Evolutionary conservation across 371 early-diverging fungal species (phyloP), one percentile per base, ranked within the genome.

Genomic region (Nematocida major): DNA sequence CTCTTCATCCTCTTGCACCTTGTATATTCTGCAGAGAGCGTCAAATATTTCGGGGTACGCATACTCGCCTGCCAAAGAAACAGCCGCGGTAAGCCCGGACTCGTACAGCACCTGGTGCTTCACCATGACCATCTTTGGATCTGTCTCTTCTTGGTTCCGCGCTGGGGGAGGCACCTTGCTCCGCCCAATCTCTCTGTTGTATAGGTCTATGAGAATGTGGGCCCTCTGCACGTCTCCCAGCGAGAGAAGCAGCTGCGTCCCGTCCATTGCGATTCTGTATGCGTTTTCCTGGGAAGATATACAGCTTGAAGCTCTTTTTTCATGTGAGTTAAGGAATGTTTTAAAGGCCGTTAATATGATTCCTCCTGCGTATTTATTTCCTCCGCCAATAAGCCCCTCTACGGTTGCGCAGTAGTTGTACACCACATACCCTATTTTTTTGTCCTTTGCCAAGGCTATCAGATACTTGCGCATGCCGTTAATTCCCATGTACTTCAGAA

Each of bases 41-140:
- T 57, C 57, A 36, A 43, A 39, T 15, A 69, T 20, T 5, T 59
- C 70, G 1, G 24, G 5, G 28, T 54, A 69, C 11, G 28, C 26
- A 22, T 40, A 50, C 20, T 42, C 24, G 38, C 20, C 26, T 5
- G 57, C n/a, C 4, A 69, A n/a, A 24, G 70, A n/a, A 13, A 40
- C 11, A 1, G 49, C 20, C 18, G 61, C 70, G 20, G 36, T 7
- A 22, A 69, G 42, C 42, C 70, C 70, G 4, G 48, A 48, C 57
- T 69, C 70, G 34, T 59, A 69, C n/a, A 69, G 59, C 22, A 69
- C 38, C 42, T 69, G 59, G 70, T 69, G 43, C 70, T 61, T 28
- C 1, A 59, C 42, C 32, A 69, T 30, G 11, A 61, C 9, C 3
- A 59, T 40, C 38, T 36, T 47, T 22, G 70, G 70, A 9, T 28